phyloP scores from a whole-genome alignment of 192 early-diverging fungal genomes.

The Backusella morwellensis region DNA sequence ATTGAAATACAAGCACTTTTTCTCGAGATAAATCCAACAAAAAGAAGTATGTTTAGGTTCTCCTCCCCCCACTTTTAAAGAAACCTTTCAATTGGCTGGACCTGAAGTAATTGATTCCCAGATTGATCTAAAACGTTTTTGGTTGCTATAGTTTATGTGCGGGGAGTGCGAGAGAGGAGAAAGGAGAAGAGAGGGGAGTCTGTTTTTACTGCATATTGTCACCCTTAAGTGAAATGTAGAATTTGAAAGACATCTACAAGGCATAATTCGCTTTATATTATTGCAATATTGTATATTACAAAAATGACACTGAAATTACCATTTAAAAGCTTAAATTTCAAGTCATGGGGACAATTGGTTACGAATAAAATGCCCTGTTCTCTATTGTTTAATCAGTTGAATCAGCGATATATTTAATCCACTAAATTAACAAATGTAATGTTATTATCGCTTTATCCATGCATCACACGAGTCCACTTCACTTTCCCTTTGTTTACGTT shows the following conservation, averaged over 20 bases:
- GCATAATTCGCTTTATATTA: neutral
- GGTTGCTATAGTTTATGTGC: neutral
- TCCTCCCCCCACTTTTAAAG: neutral
- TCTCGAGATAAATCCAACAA: no score
- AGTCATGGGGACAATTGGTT: neutral
- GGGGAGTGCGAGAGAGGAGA: neutral
- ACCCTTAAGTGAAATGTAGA: neutral
- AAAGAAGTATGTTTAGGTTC: neutral
- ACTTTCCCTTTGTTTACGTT: neutral
- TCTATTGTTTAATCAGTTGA: neutral
- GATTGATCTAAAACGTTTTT: slow-evolving; percentile 6
- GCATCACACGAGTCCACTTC: neutral
- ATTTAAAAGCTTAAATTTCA: neutral
- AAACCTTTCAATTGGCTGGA: neutral
- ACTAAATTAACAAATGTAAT: neutral
- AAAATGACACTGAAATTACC: neutral
- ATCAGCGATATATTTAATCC: neutral
- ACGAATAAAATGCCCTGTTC: neutral
- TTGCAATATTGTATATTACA: neutral
- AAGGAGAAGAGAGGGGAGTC: neutral
- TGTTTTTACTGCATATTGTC: neutral
- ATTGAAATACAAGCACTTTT: neutral
- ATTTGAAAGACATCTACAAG: neutral
- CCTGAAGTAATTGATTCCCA: slow-evolving; percentile 5
- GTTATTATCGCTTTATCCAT: neutral